A percentile compares a stretch with the other conserved stretches of the same genome.
Conservation (phyloP, 306 rosid genomes). For the Casuarina cunninghamiana region DNA sequence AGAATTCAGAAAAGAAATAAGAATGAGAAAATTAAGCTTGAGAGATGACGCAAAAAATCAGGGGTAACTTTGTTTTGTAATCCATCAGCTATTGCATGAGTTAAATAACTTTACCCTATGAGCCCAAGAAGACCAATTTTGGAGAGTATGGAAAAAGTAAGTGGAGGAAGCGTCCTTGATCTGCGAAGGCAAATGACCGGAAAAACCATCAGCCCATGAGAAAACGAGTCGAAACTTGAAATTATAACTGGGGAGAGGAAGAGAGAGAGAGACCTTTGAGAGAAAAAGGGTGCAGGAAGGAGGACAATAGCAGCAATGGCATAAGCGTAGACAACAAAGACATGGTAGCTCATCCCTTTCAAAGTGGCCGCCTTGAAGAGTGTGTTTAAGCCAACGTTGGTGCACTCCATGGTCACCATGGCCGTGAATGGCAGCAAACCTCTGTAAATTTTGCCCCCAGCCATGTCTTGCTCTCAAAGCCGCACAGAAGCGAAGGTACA, state of each 20-base stretch:
- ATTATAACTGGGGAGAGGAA: neutral
- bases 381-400: slow-evolving; percentile 65
- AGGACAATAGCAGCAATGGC: slow-evolving; percentile 59
- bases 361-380: slow-evolving; percentile 83
- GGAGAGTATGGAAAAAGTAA: slow-evolving; percentile 52
- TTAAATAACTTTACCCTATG: slow-evolving; percentile 49
- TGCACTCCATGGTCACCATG: slow-evolving; percentile 65
- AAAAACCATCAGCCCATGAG: neutral
- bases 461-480: slow-evolving; percentile 30
- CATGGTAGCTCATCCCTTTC: slow-evolving; percentile 73
- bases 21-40: neutral
- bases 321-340: slow-evolving; percentile 75
- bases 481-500: neutral
- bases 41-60: neutral
- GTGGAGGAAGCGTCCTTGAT: slow-evolving; percentile 70
- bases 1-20: neutral
- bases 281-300: slow-evolving; percentile 63
- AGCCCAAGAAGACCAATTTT: slow-evolving; percentile 71
- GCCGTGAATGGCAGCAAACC: slow-evolving; percentile 60
- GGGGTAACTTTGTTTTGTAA: neutral
- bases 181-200: slow-evolving; percentile 28
- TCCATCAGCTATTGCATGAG: neutral
- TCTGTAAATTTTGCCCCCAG: slow-evolving; percentile 33
- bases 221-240: neutral
- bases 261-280: slow-evolving; percentile 41